Evolutionary conservation across 108 stramenopile genomes (phyloP).

Genomic region (Aurantiochytrium sp.): DNA sequence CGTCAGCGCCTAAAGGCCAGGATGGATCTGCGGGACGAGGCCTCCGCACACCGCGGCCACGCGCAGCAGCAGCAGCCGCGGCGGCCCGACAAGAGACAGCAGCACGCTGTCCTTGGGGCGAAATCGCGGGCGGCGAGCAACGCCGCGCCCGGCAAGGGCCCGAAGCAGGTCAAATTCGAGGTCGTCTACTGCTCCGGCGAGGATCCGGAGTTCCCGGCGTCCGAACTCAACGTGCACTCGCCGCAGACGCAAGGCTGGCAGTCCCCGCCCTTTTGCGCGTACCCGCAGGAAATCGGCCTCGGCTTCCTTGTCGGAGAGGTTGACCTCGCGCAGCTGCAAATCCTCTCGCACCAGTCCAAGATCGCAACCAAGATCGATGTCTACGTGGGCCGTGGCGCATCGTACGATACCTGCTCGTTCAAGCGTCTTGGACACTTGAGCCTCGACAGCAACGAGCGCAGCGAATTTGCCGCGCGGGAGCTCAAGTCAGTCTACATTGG

Average conservation of each 20-base stretch:
- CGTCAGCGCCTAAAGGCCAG: too few relatives aligned
- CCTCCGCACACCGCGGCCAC: too few relatives aligned
- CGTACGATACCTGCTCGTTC: not conserved
- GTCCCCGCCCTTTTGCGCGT: slow-evolving; percentile 54
- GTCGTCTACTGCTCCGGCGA: slow-evolving; percentile 59
- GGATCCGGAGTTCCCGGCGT: slow-evolving; percentile 57
- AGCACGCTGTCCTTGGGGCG: too few relatives aligned
- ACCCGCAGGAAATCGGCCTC: slow-evolving; percentile 59
- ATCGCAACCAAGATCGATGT: slow-evolving; percentile 61
- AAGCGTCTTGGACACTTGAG: slow-evolving; percentile 35
- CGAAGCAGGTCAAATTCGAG: slow-evolving; percentile 33
- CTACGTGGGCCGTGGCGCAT: slow-evolving; percentile 50
- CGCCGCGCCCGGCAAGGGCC: not conserved
- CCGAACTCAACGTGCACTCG: slow-evolving; percentile 54
- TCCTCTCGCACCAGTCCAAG: slow-evolving; percentile 57
- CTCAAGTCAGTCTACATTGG: slow-evolving; percentile 60
- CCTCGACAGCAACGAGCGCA: slow-evolving; percentile 57
- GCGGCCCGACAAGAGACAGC: too few relatives aligned
- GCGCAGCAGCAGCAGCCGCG: too few relatives aligned
- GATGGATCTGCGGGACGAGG: too few relatives aligned
- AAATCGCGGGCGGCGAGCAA: not conserved
- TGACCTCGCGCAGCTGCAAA: slow-evolving; percentile 45
- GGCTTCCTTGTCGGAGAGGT: slow-evolving; percentile 16
- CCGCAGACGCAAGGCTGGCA: slow-evolving; percentile 60
- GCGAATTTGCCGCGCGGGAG: slow-evolving; percentile 54